phyloP scores from a whole-genome alignment of 2,329 filamentous ascomycete genomes.

The Exophiala bonariae region DNA sequence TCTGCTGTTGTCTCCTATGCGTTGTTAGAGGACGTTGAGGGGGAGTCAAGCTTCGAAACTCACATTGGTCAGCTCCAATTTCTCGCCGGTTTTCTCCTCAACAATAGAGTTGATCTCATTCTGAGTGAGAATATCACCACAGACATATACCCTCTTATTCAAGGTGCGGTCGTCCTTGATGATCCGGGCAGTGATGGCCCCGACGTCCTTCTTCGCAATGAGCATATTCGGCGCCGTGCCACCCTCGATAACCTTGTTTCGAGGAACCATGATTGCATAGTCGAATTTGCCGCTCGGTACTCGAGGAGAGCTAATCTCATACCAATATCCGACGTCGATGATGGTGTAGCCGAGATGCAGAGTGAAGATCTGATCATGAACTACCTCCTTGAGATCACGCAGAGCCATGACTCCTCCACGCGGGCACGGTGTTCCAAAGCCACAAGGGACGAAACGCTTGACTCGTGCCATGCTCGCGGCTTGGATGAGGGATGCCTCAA shows the following conservation, averaged over 20 bases:
- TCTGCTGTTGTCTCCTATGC: slow-evolving; percentile 37
- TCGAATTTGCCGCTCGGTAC: slow-evolving; percentile 49
- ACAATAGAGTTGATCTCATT: slow-evolving; percentile 49
- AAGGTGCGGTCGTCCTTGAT: slow-evolving; percentile 54
- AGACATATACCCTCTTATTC: slow-evolving; percentile 54
- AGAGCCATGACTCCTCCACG: slow-evolving; percentile 43
- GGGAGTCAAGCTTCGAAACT: too few species aligned
- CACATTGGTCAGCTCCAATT: slow-evolving; percentile 31
- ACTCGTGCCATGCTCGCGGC: slow-evolving; percentile 53
- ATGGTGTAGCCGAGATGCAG: slow-evolving; percentile 55
- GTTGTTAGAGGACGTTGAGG: neutral
- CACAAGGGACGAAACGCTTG: slow-evolving; percentile 54
- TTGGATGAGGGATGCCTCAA: slow-evolving; percentile 48
- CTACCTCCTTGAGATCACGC: slow-evolving; percentile 47
- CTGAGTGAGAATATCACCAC: slow-evolving; percentile 47
- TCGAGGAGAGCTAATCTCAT: slow-evolving; percentile 49
- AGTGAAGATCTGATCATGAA: slow-evolving; percentile 51
- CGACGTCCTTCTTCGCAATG: slow-evolving; percentile 55
- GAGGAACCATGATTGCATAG: slow-evolving; percentile 32
- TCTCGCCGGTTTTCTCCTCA: slow-evolving; percentile 52
- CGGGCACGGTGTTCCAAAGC: slow-evolving; percentile 49
- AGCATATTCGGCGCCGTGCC: slow-evolving; percentile 46
- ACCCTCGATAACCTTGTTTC: slow-evolving; percentile 44
- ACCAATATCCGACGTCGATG: slow-evolving; percentile 62
- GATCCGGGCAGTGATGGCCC: slow-evolving; percentile 52